These are phyloP conservation scores for Clitoria ternatea DNA, from an alignment of 306 rosid species.

Conservation along the genomic window DNA sequence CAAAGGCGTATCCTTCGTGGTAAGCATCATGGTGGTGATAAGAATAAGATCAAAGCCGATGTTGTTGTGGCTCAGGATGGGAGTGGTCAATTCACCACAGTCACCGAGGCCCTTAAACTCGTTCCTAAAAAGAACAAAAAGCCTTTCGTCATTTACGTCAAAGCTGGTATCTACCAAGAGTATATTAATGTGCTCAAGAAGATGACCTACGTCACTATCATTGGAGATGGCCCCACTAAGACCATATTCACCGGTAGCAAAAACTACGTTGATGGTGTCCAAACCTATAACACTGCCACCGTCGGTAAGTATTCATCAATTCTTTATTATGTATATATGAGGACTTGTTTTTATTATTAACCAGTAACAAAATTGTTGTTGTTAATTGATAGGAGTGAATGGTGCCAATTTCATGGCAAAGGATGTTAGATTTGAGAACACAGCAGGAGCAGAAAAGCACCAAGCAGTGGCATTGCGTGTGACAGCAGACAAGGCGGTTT, in stretches of 20 bases:
- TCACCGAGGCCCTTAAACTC: conserved; percentile 47
- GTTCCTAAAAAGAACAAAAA: conserved; percentile 42
- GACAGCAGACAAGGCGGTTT: conserved; percentile 45
- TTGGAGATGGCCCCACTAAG: conserved; percentile 84
- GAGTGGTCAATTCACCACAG: conserved; percentile 46
- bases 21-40: no score
- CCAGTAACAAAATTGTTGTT: no score
- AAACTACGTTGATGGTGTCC: conserved; percentile 48
- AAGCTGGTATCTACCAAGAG: conserved; percentile 64
- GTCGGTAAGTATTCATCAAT: conserved; percentile 37
- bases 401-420: conserved; percentile 62
- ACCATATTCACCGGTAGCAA: conserved; percentile 52
- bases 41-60: conserved; percentile 43
- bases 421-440: conserved; percentile 62
- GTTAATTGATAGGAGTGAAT: conserved; percentile 41
- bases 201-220: conserved; percentile 36
- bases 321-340: no score
- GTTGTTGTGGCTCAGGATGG: conserved; percentile 75
- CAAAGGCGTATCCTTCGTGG: conserved; percentile 26
- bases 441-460: conserved; percentile 42
- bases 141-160: conserved; percentile 63
- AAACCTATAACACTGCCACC: conserved; percentile 59
- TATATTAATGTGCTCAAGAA: conserved; percentile 28
- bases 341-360: no score
- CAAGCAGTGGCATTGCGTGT: conserved; percentile 61